Conservation (phyloP, 2,329 filamentous ascomycete species). For the Onygena corvina region DNA sequence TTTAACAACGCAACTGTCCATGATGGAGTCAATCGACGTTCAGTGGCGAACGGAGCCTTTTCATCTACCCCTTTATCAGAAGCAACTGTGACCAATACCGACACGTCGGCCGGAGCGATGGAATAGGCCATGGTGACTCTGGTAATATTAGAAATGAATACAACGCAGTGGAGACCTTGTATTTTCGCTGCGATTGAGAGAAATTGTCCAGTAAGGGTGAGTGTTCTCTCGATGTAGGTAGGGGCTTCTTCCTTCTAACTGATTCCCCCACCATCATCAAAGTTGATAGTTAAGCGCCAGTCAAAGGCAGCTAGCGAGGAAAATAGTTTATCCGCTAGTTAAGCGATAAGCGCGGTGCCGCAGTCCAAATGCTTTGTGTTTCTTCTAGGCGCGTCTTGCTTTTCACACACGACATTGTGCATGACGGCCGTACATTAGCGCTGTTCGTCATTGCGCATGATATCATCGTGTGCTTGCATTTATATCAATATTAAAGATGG, state of each 20-base stretch:
- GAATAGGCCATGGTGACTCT: conserved; percentile 22
- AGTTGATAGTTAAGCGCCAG: not conserved
- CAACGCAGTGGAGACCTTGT: not conserved
- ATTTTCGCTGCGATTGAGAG: not conserved
- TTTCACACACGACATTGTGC: not conserved
- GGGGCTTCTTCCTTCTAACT: not conserved
- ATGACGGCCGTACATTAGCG: not conserved
- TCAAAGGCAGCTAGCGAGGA: not conserved
- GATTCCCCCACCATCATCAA: not conserved
- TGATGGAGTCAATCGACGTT: conserved; percentile 81
- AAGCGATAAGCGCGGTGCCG: not conserved
- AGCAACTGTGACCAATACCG: conserved; percentile 30
- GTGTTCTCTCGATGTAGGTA: too few species aligned
- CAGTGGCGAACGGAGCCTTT: conserved; percentile 47
- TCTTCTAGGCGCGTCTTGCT: not conserved
- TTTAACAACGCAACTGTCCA: conserved; percentile 83
- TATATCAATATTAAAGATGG: not conserved
- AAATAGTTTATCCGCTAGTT: not conserved
- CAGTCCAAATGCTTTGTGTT: not conserved
- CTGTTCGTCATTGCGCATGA: too few species aligned
- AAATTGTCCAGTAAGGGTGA: not conserved
- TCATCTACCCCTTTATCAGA: conserved; percentile 11
- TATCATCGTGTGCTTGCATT: too few species aligned
- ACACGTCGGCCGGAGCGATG: conserved; percentile 29
- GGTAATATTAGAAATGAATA: not conserved